Conservation (phyloP, 2,329 filamentous ascomycete species). For the Alternaria sp. region DNA sequence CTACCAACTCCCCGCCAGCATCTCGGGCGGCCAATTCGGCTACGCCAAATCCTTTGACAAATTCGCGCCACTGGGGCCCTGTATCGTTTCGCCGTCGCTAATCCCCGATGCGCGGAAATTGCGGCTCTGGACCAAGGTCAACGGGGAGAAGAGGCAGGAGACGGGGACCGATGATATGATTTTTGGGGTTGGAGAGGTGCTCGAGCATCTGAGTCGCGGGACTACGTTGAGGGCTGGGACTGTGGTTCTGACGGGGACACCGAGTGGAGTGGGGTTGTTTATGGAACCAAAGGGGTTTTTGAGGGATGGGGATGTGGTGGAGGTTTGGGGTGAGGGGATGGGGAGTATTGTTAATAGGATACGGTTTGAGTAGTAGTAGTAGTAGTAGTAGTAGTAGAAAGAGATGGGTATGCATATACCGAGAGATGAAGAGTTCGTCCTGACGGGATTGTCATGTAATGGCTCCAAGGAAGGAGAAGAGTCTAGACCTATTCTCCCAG, state of each 20-base stretch:
- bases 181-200: slow-evolving; percentile 54
- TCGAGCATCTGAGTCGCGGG: slow-evolving; percentile 56
- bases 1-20: slow-evolving; percentile 54
- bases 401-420: too few species aligned
- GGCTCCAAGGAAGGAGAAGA: too few species aligned
- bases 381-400: too few species aligned
- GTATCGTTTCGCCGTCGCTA: slow-evolving; percentile 46
- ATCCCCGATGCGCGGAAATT: slow-evolving; percentile 48
- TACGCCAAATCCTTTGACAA: slow-evolving; percentile 58
- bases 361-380: slow-evolving; percentile 34
- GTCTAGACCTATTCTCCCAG: too few species aligned
- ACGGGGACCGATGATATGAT: slow-evolving; percentile 59
- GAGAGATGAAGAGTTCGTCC: too few species aligned
- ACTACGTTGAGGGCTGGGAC: slow-evolving; percentile 60
- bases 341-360: slow-evolving; percentile 49
- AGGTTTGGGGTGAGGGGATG: slow-evolving; percentile 48
- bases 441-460: too few species aligned
- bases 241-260: slow-evolving; percentile 62
- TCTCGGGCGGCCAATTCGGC: slow-evolving; percentile 51
- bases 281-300: slow-evolving; percentile 52
- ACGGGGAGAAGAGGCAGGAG: slow-evolving; percentile 56
- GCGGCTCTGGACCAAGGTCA: slow-evolving; percentile 53
- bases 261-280: slow-evolving; percentile 51
- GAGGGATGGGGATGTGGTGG: slow-evolving; percentile 48
- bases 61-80: slow-evolving; percentile 57